Evolutionary conservation across 1,284 basidiomycete genomes (phyloP).

Genomic region (Stereum hirsutum): DNA sequence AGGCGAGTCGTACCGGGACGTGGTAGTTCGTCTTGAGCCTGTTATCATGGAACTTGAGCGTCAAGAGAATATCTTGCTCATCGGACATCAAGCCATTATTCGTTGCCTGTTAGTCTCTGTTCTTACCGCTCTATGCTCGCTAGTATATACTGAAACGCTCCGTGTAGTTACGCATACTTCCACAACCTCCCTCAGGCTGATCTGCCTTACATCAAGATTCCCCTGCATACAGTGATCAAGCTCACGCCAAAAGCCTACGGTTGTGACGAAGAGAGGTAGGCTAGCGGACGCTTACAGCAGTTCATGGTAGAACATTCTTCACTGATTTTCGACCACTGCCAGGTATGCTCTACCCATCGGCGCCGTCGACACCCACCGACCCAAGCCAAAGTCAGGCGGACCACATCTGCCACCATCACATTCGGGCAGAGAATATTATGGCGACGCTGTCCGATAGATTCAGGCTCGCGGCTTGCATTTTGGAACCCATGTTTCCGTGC

Average conservation of each 20-base stretch:
- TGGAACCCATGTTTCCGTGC: too few relatives aligned
- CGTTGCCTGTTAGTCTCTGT: constrained; percentile 65
- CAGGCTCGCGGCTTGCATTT: too few relatives aligned
- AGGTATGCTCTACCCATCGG: constrained; percentile 82
- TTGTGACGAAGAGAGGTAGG: constrained; percentile 90
- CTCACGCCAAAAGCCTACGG: constrained; percentile 98
- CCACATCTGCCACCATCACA: constrained; percentile 18
- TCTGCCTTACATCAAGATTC: constrained; percentile 96
- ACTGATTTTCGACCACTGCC: constrained; percentile 11
- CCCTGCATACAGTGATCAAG: constrained; percentile 96
- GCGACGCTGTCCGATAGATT: constrained; percentile 13
- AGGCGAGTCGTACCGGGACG: constrained; percentile 94
- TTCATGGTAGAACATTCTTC: not conserved
- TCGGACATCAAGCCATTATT: constrained; percentile 94
- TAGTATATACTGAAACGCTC: not conserved
- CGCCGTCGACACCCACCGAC: constrained; percentile 90
- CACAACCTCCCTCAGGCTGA: constrained; percentile 89
- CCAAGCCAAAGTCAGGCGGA: constrained; percentile 58
- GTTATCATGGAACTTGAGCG: constrained; percentile 99
- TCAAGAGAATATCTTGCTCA: constrained; percentile 94
- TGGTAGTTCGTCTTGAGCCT: constrained; percentile 93
- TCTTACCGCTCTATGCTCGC: not conserved
- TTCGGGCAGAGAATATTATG: constrained; percentile 26
- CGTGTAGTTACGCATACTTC: constrained; percentile 85
- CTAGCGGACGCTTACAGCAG: not conserved